Base-by-base conservation (phyloP, 768 basidiomycete species). In the Lentinula sp. region DNA sequence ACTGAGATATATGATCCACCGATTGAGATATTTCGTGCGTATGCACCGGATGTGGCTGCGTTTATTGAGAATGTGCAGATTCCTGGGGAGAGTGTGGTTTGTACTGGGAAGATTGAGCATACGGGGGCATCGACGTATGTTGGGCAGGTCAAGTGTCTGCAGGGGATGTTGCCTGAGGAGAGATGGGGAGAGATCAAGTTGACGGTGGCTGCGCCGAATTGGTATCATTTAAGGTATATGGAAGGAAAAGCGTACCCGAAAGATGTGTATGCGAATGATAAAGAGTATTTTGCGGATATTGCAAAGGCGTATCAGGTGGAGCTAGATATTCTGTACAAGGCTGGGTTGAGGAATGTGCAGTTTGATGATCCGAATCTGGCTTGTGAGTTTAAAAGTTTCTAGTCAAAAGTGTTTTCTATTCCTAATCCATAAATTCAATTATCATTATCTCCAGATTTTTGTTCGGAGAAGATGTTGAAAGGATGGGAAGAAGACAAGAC, bases 261-360 rank as follows among this genome's bases (percentile, higher is more conserved):
- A 64, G 65, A 69, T n/a, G 73, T 78, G 13, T 80, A 80, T 68
- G 67, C 66, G 42, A 73, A 69, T 60, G 78, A 78, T 63, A 75
- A 75, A 37, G 80, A 73, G 34, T 83, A 80, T 69, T 82, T 82
- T 61, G 75, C 73, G 23, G 81, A 83, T 66, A 73, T 82, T 57
- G 79, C 76, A 4, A 64, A 71, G 16, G 80, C 79, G 1, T 82
- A 82, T 66, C 72, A 70, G 51, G 74, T 73, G 34, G 81, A 82
- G 65, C 70, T 82, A 35, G 69, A 72, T 42, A 73, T 73, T 37
- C 72, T 82, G 4, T 81, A 82, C 67, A 73, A 68, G 1, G 73
- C 74, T 1, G 81, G 81, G 18, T 16, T 59, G 31, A 48, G 57
- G 57, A 59, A 59, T 49, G 57, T 59, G 5, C 57, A 59, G 32